Percentiles rank a stretch among this genome's conserved stretches.
These are phyloP conservation scores for Skeletonema costatum DNA, from an alignment of 108 stramenopile genomes.

Conservation along the genomic window DNA sequence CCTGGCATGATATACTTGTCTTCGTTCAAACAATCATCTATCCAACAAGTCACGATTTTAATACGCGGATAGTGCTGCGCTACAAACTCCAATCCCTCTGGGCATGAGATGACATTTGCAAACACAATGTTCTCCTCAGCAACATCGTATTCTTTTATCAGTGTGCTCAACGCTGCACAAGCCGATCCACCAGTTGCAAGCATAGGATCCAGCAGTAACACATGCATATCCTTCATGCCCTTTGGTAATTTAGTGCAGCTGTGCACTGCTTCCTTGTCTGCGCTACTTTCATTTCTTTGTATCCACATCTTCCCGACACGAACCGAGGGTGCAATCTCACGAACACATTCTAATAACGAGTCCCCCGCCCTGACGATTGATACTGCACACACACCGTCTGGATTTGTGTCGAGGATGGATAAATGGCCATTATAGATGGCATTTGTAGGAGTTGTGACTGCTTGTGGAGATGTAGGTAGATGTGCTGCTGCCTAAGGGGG, in stretches of 20 bases:
- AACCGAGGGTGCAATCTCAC: constrained; percentile 73
- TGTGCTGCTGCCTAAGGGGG: constrained; percentile 50
- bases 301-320: constrained; percentile 96
- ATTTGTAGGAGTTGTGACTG: constrained; percentile 77
- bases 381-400: constrained; percentile 70
- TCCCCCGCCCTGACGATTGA: constrained; percentile 96
- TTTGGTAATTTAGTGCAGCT: constrained; percentile 94
- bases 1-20: constrained; percentile 97
- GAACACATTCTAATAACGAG: constrained; percentile 85
- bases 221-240: constrained; percentile 66
- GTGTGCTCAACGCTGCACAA: constrained; percentile 72
- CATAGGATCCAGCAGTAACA: constrained; percentile 98
- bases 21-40: constrained; percentile 93
- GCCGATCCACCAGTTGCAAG: constrained; percentile 97
- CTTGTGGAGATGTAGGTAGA: constrained; percentile 54
- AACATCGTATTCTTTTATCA: constrained; percentile 64
- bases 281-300: constrained; percentile 91
- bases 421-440: constrained; percentile 57
- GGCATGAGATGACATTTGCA: constrained; percentile 95
- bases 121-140: constrained; percentile 80
- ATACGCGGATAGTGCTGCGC: constrained; percentile 60
- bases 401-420: constrained; percentile 29
- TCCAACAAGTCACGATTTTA: constrained; percentile 87
- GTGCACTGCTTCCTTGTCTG: constrained; percentile 82
- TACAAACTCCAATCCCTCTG: constrained; percentile 88